phyloP scores from a whole-genome alignment of 306 rosid species.

The Trifolium subterraneum region DNA sequence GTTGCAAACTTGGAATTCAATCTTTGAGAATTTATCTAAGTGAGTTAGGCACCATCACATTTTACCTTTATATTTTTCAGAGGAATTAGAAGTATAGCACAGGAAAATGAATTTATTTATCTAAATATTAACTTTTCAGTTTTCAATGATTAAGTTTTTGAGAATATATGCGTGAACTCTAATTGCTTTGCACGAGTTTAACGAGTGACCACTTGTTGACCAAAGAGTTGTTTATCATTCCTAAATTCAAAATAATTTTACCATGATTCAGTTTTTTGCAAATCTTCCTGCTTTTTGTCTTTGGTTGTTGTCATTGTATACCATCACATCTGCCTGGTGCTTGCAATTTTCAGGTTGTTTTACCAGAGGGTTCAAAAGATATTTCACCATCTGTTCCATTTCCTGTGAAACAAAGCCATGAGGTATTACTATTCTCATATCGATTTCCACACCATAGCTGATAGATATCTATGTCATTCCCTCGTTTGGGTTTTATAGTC shows the following conservation, averaged over 20 bases:
- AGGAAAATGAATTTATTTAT: conserved; percentile 11
- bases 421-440: conserved; percentile 60
- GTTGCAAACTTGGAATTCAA: conserved; percentile 33
- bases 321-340: conserved; percentile 33
- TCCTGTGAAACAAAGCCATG: conserved; percentile 71
- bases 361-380: conserved; percentile 91
- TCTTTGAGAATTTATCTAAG: conserved; percentile 8
- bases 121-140: conserved; percentile 26
- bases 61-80: conserved; percentile 21
- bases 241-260: conserved; percentile 8
- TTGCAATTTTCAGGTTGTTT: conserved; percentile 80
- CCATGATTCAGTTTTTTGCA: not conserved
- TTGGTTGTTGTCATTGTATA: conserved; percentile 17
- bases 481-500: conserved; percentile 38
- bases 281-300: conserved; percentile 18
- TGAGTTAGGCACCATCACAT: conserved; percentile 31
- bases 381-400: conserved; percentile 77
- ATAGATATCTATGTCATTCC: conserved; percentile 29
- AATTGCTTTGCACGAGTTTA: not conserved
- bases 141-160: conserved; percentile 22
- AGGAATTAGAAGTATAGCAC: not conserved
- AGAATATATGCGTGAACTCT: conserved; percentile 18
- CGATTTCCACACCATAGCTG: conserved; percentile 12
- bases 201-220: not conserved
- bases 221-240: conserved; percentile 10